Evolutionary conservation across 768 basidiomycete species (phyloP), one percentile per base, ranked within the genome.

Genomic region (Russula griseocarnosa): DNA sequence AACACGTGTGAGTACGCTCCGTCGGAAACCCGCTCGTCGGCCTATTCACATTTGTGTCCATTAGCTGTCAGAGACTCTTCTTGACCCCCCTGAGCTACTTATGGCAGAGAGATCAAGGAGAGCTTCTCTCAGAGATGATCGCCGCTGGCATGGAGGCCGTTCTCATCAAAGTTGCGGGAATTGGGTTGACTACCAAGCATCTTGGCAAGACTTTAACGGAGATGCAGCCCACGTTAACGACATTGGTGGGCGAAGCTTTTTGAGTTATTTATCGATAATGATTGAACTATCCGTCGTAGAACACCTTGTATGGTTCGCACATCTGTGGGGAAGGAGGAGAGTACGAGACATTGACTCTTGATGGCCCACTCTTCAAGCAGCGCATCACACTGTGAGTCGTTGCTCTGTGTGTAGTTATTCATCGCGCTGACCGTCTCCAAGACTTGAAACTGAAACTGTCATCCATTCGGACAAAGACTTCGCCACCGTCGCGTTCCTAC

Each of bases 261-360:
- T 36, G 32, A 22, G 32, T 24, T 46, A 57, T 32, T 60, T 40
- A 34, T 32, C 38, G n/a, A 26, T 36, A 18, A 46, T 55, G 58
- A 50, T 55, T 22, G 30, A 53, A 36, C 55, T 50, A 16, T 38
- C 14, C 22, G 40, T 18, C 20, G 2, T 67, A 94, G 92, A 92
- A 95, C 72, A 71, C 75, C 11, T 75, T 84, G 30, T 99, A 94
- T 70, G 94, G 94, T 5, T 87, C 89, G 0, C 97, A 99, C 72
- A 82, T 96, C 2, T 98, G 96, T 66, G 97, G 97, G 11, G 97
- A 99, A 76, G 97, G 97, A 2, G 97, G 97, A 2, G 97, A 99
- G 76, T 99, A 98, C 74, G 97, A 99, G 73, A 92, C 88, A 0
- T 78, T 98, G 62, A 98, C 96, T 1, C 77, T 94, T 14, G 92